Conservation (phyloP, 768 basidiomycete species). For the Amanita pallidorosea region DNA sequence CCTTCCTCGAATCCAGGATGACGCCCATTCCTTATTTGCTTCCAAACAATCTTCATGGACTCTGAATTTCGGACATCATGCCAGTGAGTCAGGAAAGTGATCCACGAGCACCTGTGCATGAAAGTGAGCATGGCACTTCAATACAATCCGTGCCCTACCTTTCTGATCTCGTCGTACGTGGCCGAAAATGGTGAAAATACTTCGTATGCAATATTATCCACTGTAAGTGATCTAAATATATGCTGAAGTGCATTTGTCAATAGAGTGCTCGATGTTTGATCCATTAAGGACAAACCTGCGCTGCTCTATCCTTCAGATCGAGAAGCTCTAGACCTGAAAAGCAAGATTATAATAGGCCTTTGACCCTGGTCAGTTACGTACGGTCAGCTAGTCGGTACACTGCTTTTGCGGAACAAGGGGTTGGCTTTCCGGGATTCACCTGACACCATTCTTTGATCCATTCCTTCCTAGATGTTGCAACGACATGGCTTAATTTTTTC, state of each 20-base stretch:
- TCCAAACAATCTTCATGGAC: slow-evolving; percentile 76
- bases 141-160: slow-evolving; percentile 27
- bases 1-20: slow-evolving; percentile 88
- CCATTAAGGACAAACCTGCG: slow-evolving; percentile 21
- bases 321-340: slow-evolving; percentile 54
- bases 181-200: slow-evolving; percentile 81
- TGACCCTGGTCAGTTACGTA: slow-evolving; percentile 22
- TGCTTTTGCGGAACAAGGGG: slow-evolving; percentile 76
- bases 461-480: slow-evolving; percentile 30
- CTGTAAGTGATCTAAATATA: slow-evolving; percentile 64
- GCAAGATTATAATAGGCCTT: neutral
- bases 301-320: slow-evolving; percentile 67
- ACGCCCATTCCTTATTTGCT: slow-evolving; percentile 72
- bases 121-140: slow-evolving; percentile 30
- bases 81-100: slow-evolving; percentile 78
- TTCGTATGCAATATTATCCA: slow-evolving; percentile 77
- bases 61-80: slow-evolving; percentile 73
- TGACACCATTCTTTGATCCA: slow-evolving; percentile 69
- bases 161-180: slow-evolving; percentile 71
- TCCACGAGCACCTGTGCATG: slow-evolving; percentile 50
- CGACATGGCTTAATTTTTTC: slow-evolving; percentile 13
- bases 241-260: slow-evolving; percentile 30
- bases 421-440: slow-evolving; percentile 48
- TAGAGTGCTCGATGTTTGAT: neutral
- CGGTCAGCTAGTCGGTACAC: slow-evolving; percentile 78